Evolutionary conservation across 495 filamentous ascomycete species (phyloP), one percentile per base, ranked within the genome.

Genomic region (Polyplosphaeria fusca): DNA sequence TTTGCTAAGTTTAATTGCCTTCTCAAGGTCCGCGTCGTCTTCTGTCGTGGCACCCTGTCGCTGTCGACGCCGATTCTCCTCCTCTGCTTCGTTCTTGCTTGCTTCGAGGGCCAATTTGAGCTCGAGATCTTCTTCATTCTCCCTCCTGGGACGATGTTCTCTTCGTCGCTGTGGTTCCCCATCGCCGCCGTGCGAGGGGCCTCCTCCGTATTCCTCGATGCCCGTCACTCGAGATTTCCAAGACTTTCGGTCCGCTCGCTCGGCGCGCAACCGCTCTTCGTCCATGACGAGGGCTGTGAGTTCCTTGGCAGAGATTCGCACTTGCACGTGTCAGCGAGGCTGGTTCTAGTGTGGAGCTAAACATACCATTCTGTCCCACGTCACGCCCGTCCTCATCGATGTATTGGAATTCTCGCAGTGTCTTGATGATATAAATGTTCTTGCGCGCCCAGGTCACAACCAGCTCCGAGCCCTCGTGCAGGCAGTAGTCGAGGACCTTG

Each of bases 371-470:
- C 65, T 94, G 88, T 41, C 94, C 94, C 32, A 97, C 94, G 70
- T 99, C 94, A 52, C 86, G 79, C 39, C 88, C 86, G 50, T 97
- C 93, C 63, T 97, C 94, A 60, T 99, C 94, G 20, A 96, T 81
- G 69, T 96, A 90, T 67, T 88, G 84, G 63, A 99, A 99, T 71
- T 99, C 94, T 64, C 94, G 84, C 68, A 99, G 70, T 13, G 94
- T 99, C 75, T 96, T 97, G 79, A 99, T 94, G 71, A 97, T 89
- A 73, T 93, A 99, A 65, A 95, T 86, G 68, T 96, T 97, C 76
- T 96, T 93, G 59, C 91, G 85, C 39, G 92, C 92, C 94, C 94
- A 97, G 2, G 92, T 96, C 24, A 99, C 94, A 26, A 96, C 90
- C 60, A 96, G 74, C 73, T 97, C 94, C 0, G 89, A 95, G 5